Evolutionary conservation across 345 rosid genomes (phyloP).

Genomic region (Zanthoxylum bungeanum): DNA sequence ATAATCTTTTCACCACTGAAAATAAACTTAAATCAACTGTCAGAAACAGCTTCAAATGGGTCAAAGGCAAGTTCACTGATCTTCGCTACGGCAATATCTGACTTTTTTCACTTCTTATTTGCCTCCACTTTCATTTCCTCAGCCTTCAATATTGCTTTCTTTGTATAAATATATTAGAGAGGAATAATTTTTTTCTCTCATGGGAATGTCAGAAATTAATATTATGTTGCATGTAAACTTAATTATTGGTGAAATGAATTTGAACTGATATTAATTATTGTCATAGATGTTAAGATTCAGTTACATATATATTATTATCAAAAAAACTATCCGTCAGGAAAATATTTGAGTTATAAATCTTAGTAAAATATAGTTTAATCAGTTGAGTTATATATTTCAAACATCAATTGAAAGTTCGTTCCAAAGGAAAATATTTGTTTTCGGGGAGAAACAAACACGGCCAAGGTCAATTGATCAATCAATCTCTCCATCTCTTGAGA

Average conservation of each 20-base stretch:
- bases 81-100: constrained; percentile 31
- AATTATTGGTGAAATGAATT: too few relatives aligned
- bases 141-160: neutral
- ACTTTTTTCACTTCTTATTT: neutral
- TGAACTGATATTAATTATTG: too few relatives aligned
- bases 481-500: neutral
- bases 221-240: neutral
- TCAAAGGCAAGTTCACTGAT: constrained; percentile 71
- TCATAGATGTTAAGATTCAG: too few relatives aligned
- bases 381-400: neutral
- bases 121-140: too few relatives aligned
- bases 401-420: neutral
- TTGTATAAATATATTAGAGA: neutral
- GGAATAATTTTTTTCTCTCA: neutral
- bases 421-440: neutral
- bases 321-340: too few relatives aligned
- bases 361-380: too few relatives aligned
- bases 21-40: constrained; percentile 72
- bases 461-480: neutral
- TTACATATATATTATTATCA: too few relatives aligned
- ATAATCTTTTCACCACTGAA: constrained; percentile 64
- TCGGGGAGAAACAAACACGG: too few relatives aligned
- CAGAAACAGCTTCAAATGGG: constrained; percentile 89
- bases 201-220: neutral
- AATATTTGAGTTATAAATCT: too few relatives aligned